A percentile compares a stretch with the other conserved stretches of the same genome.
Conservation (phyloP, 2,329 filamentous ascomycete species). For the Alternaria sp. region DNA sequence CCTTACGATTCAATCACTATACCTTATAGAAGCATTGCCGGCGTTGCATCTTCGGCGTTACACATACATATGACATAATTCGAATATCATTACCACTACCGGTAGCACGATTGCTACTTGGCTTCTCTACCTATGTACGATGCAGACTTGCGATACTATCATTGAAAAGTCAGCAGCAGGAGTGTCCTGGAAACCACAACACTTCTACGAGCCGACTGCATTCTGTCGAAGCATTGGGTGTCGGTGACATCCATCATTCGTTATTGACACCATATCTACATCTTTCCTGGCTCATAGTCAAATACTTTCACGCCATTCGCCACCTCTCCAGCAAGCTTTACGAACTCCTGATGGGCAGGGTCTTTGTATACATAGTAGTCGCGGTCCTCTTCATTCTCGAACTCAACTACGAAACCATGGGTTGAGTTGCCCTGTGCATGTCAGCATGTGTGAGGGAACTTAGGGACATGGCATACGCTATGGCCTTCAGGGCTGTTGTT, state of each 20-base stretch:
- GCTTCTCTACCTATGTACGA: background rate
- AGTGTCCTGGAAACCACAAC: background rate
- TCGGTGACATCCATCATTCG: background rate
- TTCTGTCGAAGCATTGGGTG: too few relatives aligned
- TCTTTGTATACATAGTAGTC: constrained; percentile 73
- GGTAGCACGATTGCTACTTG: background rate
- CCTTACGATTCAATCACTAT: constrained; percentile 16
- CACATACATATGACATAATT: background rate
- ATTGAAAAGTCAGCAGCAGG: background rate
- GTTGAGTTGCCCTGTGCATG: constrained; percentile 63
- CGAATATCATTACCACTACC: constrained; percentile 15
- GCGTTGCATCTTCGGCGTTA: constrained; percentile 14
- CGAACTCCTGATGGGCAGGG: constrained; percentile 67
- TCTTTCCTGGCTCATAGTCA: constrained; percentile 63
- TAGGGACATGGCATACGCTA: constrained; percentile 43
- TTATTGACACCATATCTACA: constrained; percentile 41
- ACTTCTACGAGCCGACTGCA: too few relatives aligned
- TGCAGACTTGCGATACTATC: background rate
- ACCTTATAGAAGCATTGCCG: constrained; percentile 35
- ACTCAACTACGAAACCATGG: constrained; percentile 73
- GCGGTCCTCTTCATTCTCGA: constrained; percentile 67
- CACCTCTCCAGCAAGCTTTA: constrained; percentile 56
- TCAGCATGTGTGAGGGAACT: background rate
- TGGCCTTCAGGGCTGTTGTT: constrained; percentile 68
- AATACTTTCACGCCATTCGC: constrained; percentile 64